Evolutionary conservation across 371 early-diverging fungal species (phyloP).

Genomic region (Fennellomyces sp.): DNA sequence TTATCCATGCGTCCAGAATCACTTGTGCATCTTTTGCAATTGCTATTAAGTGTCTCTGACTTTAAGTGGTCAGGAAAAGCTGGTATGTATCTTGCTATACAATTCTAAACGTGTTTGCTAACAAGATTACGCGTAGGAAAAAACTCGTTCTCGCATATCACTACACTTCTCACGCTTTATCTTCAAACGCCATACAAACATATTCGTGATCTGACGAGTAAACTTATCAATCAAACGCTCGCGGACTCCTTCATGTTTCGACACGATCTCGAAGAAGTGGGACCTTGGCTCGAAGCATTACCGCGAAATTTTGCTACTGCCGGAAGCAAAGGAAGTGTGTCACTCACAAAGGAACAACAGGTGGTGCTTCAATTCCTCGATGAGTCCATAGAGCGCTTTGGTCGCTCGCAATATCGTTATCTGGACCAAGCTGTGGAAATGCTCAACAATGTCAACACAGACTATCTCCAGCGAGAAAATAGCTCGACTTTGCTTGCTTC

Average conservation of each 20-base stretch:
- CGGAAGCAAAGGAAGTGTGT: background rate
- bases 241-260: constrained; percentile 68
- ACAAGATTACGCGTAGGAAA: constrained; percentile 29
- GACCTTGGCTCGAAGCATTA: constrained; percentile 66
- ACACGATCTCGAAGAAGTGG: constrained; percentile 62
- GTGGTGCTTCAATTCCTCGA: constrained; percentile 66
- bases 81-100: constrained; percentile 30
- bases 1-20: constrained; percentile 54
- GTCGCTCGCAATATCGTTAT: constrained; percentile 63
- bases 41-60: constrained; percentile 61
- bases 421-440: constrained; percentile 54
- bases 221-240: constrained; percentile 52
- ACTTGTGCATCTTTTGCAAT: constrained; percentile 61
- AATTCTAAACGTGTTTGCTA: background rate
- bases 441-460: background rate
- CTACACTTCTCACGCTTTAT: constrained; percentile 59
- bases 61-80: constrained; percentile 72
- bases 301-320: constrained; percentile 25
- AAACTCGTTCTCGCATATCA: constrained; percentile 60
- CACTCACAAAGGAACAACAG: constrained; percentile 34
- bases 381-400: constrained; percentile 62
- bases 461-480: background rate
- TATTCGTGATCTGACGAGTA: constrained; percentile 51
- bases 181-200: constrained; percentile 55
- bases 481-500: background rate